Evolutionary conservation across 2,329 filamentous ascomycete species (phyloP).

Genomic region (Phialophora macrospora): DNA sequence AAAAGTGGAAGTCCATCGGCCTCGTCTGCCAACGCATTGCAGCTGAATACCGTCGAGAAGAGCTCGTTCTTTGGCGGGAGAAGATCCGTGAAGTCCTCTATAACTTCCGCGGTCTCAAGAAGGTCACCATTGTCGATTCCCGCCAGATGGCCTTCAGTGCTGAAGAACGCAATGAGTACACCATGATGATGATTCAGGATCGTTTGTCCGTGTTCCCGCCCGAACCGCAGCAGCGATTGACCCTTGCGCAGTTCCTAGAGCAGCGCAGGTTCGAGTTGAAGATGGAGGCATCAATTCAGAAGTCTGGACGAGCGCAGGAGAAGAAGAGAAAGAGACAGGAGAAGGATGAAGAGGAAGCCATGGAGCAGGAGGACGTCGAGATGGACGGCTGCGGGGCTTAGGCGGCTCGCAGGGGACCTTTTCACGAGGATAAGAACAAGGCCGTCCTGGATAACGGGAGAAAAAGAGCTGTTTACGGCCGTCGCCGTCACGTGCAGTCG

Average conservation of each 20-base stretch:
- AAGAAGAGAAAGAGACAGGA: slow-evolving; percentile 1
- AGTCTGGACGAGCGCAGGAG: background rate
- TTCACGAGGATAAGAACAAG: background rate
- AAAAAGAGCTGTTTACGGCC: background rate
- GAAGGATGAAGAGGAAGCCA: background rate
- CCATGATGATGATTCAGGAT: slow-evolving; percentile 1
- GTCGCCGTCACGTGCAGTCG: background rate
- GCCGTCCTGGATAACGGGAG: background rate
- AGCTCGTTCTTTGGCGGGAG: slow-evolving; percentile 5
- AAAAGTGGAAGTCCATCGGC: slow-evolving; percentile 8
- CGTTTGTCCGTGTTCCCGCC: background rate
- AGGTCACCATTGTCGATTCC: background rate
- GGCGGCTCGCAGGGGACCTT: background rate
- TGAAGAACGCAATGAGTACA: background rate
- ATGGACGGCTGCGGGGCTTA: background rate
- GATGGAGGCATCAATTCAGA: background rate
- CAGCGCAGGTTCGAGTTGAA: background rate
- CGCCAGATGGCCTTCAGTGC: background rate
- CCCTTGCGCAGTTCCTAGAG: background rate
- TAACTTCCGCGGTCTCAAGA: slow-evolving; percentile 10
- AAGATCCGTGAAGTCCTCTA: background rate
- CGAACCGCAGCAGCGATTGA: background rate
- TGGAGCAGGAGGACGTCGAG: background rate
- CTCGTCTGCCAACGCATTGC: background rate
- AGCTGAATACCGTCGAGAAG: background rate